Percentiles rank a stretch among this genome's conserved stretches.
Evolutionary conservation across 192 early-diverging fungal genomes (phyloP).

Genomic region (Umbelopsis isabellina): DNA sequence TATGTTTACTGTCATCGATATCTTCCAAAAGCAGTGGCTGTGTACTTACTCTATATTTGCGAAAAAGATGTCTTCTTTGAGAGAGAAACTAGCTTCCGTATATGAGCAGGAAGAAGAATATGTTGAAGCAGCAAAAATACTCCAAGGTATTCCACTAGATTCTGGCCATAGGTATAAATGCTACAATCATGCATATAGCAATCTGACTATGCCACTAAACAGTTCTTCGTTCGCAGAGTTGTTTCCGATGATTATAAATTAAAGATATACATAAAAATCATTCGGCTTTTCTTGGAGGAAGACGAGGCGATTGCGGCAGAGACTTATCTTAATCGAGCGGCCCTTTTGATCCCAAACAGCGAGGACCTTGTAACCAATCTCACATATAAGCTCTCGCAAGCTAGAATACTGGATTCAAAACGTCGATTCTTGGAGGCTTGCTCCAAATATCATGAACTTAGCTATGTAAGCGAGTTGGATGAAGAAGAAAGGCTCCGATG

Average conservation of each 20-base stretch:
- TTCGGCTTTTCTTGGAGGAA: conserved; percentile 83
- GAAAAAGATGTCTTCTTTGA: conserved; percentile 65
- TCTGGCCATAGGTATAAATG: conserved; percentile 73
- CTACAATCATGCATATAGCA: neutral
- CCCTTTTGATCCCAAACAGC: conserved; percentile 61
- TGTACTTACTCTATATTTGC: neutral
- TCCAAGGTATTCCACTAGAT: conserved; percentile 91
- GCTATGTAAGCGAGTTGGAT: conserved; percentile 68
- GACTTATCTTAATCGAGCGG: conserved; percentile 83
- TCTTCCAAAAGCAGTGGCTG: neutral
- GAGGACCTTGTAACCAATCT: conserved; percentile 57
- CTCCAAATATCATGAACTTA: conserved; percentile 82
- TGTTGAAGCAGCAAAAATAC: conserved; percentile 81
- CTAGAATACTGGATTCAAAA: conserved; percentile 82
- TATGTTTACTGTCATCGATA: conserved; percentile 27
- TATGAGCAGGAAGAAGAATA: conserved; percentile 77
- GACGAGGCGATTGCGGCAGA: conserved; percentile 83
- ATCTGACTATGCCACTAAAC: neutral
- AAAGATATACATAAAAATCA: conserved; percentile 82
- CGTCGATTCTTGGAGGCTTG: conserved; percentile 86
- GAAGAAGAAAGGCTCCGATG: conserved; percentile 60
- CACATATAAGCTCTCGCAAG: conserved; percentile 82
- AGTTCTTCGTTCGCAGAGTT: conserved; percentile 36
- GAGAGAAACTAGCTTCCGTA: conserved; percentile 76
- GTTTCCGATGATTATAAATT: conserved; percentile 73